These are phyloP conservation scores for Carallia pectinifolia DNA, from an alignment of 345 rosid species.

Conservation along the genomic window DNA sequence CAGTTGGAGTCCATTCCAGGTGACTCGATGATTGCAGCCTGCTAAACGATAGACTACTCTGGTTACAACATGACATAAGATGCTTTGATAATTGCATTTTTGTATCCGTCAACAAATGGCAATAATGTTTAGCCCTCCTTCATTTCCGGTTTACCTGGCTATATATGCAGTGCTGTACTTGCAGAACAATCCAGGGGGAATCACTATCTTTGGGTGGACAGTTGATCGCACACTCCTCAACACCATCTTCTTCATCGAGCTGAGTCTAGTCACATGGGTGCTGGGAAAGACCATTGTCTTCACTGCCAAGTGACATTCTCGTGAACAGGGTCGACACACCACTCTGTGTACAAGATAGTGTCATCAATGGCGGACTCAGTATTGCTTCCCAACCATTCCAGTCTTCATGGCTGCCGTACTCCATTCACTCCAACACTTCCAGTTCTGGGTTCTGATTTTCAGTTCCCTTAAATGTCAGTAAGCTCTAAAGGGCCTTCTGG, in stretches of 20 bases:
- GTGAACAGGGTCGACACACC: neutral
- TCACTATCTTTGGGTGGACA: constrained; percentile 86
- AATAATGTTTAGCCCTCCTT: neutral
- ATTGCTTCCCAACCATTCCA: no score
- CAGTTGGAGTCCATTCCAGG: no score
- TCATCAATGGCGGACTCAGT: neutral
- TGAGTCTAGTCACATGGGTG: constrained; percentile 68
- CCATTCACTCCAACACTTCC: no score
- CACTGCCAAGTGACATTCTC: constrained; percentile 15
- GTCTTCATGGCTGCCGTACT: no score
- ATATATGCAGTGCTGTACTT: constrained; percentile 63
- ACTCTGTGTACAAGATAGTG: neutral
- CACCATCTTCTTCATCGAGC: constrained; percentile 86
- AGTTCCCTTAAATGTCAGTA: no score
- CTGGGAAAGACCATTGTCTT: constrained; percentile 70
- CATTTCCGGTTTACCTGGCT: neutral
- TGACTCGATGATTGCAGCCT: no score
- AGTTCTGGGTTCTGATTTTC: no score
- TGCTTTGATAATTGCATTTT: neutral
- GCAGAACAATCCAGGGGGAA: constrained; percentile 90
- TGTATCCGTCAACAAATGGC: neutral
- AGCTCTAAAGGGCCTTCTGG: no score
- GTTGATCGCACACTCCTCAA: constrained; percentile 72
- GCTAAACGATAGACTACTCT: no score
- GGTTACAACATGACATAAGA: no score